Conservation (phyloP, 768 basidiomycete species). For the Suillus placidus region DNA sequence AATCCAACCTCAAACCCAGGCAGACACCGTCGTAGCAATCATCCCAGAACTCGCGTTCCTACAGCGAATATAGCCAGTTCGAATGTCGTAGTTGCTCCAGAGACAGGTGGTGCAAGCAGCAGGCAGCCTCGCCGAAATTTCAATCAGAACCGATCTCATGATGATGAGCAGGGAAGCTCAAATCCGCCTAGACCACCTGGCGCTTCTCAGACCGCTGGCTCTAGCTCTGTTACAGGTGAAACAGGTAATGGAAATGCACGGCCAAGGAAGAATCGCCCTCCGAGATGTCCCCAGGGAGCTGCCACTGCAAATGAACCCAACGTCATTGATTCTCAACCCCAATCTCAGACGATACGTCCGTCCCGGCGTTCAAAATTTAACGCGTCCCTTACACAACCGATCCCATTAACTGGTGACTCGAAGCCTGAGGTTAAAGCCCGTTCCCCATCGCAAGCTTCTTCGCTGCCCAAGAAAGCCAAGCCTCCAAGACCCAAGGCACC, state of each 20-base stretch:
- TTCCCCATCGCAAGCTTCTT: conserved; percentile 6
- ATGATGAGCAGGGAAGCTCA: not conserved
- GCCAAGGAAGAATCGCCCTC: not conserved
- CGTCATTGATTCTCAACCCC: not conserved
- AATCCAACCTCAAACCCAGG: not conserved
- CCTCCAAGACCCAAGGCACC: conserved; percentile 18
- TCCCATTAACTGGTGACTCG: not conserved
- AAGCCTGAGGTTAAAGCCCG: conserved; percentile 1
- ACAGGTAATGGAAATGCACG: no score
- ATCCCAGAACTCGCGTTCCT: not conserved
- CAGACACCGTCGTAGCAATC: not conserved
- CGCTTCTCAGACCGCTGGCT: not conserved
- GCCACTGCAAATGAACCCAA: no score
- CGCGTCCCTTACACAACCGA: conserved; percentile 35
- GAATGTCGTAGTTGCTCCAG: not conserved
- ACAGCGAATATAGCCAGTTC: not conserved
- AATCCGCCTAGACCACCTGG: not conserved
- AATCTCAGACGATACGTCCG: conserved; percentile 14
- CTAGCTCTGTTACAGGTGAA: not conserved
- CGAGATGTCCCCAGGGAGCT: not conserved
- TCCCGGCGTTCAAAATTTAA: conserved; percentile 41
- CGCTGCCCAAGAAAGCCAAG: conserved; percentile 12
- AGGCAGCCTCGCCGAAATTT: not conserved
- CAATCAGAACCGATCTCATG: not conserved
- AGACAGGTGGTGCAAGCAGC: not conserved